These are phyloP conservation scores for Trametes elegans DNA, from an alignment of 768 basidiomycete genomes.

Conservation along the genomic window DNA sequence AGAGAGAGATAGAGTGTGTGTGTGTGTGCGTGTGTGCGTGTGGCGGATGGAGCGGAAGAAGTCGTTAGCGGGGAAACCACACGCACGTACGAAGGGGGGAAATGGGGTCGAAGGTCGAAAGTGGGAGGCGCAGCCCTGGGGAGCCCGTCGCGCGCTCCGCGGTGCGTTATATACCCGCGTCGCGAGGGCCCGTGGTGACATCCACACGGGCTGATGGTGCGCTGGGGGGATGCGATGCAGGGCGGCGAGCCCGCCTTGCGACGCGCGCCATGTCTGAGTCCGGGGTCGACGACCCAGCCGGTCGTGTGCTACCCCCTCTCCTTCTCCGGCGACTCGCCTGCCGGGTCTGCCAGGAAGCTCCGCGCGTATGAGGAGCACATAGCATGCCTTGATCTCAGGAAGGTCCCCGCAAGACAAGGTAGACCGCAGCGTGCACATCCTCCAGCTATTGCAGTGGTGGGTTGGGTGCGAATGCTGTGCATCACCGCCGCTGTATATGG, in stretches of 20 bases:
- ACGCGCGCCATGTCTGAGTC: background rate
- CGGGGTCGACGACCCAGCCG: background rate
- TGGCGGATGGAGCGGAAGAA: background rate
- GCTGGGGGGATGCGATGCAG: constrained; percentile 3
- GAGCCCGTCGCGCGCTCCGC: background rate
- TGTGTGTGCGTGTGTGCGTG: too few relatives aligned
- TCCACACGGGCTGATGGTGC: constrained; percentile 2
- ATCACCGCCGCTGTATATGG: background rate
- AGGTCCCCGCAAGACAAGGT: too few relatives aligned
- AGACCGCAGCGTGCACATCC: too few relatives aligned
- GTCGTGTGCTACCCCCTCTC: background rate
- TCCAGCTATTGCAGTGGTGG: background rate
- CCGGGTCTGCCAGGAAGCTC: too few relatives aligned
- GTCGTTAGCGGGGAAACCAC: constrained; percentile 3
- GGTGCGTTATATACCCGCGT: constrained; percentile 12
- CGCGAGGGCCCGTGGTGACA: background rate
- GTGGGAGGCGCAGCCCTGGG: constrained; percentile 18
- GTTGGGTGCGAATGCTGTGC: background rate
- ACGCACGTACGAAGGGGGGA: background rate
- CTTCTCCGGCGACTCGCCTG: too few relatives aligned
- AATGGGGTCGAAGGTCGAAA: constrained; percentile 8
- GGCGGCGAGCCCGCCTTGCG: background rate
- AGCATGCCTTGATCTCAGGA: too few relatives aligned
- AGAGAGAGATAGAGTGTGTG: too few relatives aligned
- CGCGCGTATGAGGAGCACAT: too few relatives aligned